Percentiles rank a stretch among this genome's conserved stretches.
Evolutionary conservation across 2,329 filamentous ascomycete genomes (phyloP).

Genomic region (Catunica adiposa): DNA sequence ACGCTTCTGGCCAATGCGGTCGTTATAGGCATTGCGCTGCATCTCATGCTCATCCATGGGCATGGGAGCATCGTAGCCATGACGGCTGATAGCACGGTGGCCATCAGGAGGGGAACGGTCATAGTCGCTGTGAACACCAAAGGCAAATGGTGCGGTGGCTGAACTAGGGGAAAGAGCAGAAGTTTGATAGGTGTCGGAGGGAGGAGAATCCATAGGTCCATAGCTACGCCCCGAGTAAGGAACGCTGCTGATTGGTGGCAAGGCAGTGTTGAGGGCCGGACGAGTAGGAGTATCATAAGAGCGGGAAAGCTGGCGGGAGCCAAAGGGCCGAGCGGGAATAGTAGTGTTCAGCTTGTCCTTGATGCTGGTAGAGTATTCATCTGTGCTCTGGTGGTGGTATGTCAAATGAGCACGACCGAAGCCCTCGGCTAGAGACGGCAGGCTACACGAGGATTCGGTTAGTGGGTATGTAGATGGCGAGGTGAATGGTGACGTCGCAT

Average conservation of each 20-base stretch:
- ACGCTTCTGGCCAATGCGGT: constrained; percentile 38
- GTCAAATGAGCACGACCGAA: constrained; percentile 35
- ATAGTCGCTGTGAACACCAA: constrained; percentile 27
- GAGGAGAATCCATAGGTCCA: constrained; percentile 25
- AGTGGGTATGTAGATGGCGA: constrained; percentile 15
- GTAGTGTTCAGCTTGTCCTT: constrained; percentile 38
- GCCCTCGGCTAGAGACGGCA: constrained; percentile 26
- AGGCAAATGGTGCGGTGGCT: constrained; percentile 25
- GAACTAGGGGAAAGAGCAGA: constrained; percentile 33
- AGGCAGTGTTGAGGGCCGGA: constrained; percentile 23
- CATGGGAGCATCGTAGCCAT: constrained; percentile 32
- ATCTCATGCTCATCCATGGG: constrained; percentile 30
- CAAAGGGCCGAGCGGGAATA: constrained; percentile 27
- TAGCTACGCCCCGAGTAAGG: constrained; percentile 23
- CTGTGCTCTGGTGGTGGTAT: constrained; percentile 29
- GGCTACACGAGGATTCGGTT: constrained; percentile 18
- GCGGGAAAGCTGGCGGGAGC: constrained; percentile 2
- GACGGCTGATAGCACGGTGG: constrained; percentile 25
- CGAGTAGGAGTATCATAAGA: constrained; percentile 20
- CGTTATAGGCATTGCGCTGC: constrained; percentile 26
- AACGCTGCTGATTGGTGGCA: constrained; percentile 28
- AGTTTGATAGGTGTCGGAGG: constrained; percentile 26
- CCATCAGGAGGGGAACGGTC: constrained; percentile 31
- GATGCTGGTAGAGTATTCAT: constrained; percentile 33
- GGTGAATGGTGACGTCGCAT: constrained; percentile 15